phyloP scores from a whole-genome alignment of 805 yeast species.

The Ogataea philodendri region DNA sequence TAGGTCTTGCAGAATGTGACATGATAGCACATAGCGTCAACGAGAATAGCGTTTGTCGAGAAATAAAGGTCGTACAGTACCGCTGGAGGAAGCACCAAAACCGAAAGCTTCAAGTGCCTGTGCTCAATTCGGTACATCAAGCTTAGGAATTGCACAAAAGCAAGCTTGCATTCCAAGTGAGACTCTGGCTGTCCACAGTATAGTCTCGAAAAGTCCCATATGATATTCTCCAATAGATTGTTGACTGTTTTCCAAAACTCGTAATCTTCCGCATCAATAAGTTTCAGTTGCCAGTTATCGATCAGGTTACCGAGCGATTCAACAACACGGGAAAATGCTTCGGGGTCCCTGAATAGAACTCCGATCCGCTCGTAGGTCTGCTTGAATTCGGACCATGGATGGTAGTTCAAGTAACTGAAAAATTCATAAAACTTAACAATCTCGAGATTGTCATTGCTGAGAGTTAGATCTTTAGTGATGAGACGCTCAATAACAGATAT shows the following conservation, averaged over 20 bases:
- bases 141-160: conserved; percentile 15
- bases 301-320: conserved; percentile 10
- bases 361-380: conserved; percentile 6
- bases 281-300: conserved; percentile 17
- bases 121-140: conserved; percentile 24
- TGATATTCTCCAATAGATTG: conserved; percentile 11
- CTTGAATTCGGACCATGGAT: conserved; percentile 19
- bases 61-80: conserved; percentile 40
- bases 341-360: conserved; percentile 4
- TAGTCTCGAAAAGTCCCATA: conserved; percentile 5
- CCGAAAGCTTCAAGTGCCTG: conserved; percentile 19
- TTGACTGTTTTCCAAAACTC: conserved; percentile 22
- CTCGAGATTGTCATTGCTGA: conserved; percentile 4
- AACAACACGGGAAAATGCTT: conserved; percentile 4
- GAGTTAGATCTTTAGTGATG: conserved; percentile 3
- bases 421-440: conserved; percentile 20
- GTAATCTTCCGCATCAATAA: conserved; percentile 1
- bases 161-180: conserved; percentile 7
- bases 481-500: conserved; percentile 11
- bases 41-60: conserved; percentile 41
- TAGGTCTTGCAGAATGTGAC: conserved; percentile 42
- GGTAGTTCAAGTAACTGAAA: conserved; percentile 12
- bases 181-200: conserved; percentile 13
- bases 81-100: conserved; percentile 40
- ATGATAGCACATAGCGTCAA: conserved; percentile 47